phyloP scores from a whole-genome alignment of 179 eudicot genomes.

The Camellia oleifera region DNA sequence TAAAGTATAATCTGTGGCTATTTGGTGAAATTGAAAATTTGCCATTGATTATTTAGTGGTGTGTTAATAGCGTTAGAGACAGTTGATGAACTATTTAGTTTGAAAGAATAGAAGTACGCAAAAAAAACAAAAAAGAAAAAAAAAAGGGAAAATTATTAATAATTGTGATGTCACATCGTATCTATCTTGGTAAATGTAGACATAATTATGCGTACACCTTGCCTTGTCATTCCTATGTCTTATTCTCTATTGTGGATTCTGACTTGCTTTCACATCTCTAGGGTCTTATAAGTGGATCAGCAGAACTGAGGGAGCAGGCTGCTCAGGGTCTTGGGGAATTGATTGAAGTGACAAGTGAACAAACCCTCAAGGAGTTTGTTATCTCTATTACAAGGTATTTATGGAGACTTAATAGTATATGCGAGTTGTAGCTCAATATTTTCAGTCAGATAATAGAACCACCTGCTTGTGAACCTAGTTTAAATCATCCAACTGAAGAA shows the following conservation, averaged over 20 bases:
- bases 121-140: neutral
- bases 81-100: no score
- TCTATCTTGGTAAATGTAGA: neutral
- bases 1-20: no score
- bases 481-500: neutral
- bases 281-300: conserved; percentile 96
- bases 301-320: conserved; percentile 96
- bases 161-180: neutral
- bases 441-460: neutral
- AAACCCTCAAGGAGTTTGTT: conserved; percentile 80
- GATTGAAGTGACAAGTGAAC: conserved; percentile 94
- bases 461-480: neutral
- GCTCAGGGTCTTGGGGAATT: conserved; percentile 96
- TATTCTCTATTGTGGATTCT: neutral
- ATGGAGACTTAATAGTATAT: neutral
- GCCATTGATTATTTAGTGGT: no score
- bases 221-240: neutral
- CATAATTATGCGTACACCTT: neutral
- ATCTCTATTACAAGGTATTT: conserved; percentile 88
- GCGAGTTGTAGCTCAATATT: conserved; percentile 3
- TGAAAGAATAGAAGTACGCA: neutral
- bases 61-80: no score
- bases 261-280: conserved; percentile 20
- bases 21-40: no score
- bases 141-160: neutral